Conservation (phyloP, 371 early-diverging fungal species). For the Haplosporangium sp. region DNA sequence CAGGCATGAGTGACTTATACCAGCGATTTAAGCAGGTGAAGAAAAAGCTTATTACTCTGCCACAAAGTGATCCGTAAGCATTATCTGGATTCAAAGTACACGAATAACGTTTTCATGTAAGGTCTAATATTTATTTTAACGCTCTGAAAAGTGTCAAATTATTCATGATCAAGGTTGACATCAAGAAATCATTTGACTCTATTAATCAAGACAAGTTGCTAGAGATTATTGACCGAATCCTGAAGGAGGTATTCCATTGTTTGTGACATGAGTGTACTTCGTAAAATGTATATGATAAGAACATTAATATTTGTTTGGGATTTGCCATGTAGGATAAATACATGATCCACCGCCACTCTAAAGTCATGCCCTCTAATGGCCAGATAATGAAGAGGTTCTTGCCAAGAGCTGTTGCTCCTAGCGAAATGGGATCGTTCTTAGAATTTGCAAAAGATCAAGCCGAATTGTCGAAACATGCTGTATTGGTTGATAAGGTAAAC, state of each 20-base stretch:
- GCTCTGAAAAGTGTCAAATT: slow-evolving; percentile 42
- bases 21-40: slow-evolving; percentile 64
- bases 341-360: slow-evolving; percentile 63
- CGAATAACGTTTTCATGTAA: background rate
- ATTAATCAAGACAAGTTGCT: slow-evolving; percentile 79
- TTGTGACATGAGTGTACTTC: background rate
- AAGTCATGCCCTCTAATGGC: slow-evolving; percentile 58
- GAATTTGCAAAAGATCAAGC: slow-evolving; percentile 61
- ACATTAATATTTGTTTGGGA: background rate
- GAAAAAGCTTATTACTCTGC: slow-evolving; percentile 15
- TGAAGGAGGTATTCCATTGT: slow-evolving; percentile 59
- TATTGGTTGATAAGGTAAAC: slow-evolving; percentile 72
- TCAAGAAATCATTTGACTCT: slow-evolving; percentile 82
- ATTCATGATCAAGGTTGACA: slow-evolving; percentile 89
- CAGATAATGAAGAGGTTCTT: slow-evolving; percentile 43
- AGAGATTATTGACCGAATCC: slow-evolving; percentile 60
- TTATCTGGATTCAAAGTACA: background rate
- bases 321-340: slow-evolving; percentile 65
- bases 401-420: slow-evolving; percentile 59
- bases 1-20: slow-evolving; percentile 65
- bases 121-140: background rate
- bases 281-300: background rate
- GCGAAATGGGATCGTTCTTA: slow-evolving; percentile 60
- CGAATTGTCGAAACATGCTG: slow-evolving; percentile 57
- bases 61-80: slow-evolving; percentile 10